These are phyloP conservation scores for Cardamine chenopodiifolia DNA, from an alignment of 345 rosid genomes.

Conservation along the genomic window DNA sequence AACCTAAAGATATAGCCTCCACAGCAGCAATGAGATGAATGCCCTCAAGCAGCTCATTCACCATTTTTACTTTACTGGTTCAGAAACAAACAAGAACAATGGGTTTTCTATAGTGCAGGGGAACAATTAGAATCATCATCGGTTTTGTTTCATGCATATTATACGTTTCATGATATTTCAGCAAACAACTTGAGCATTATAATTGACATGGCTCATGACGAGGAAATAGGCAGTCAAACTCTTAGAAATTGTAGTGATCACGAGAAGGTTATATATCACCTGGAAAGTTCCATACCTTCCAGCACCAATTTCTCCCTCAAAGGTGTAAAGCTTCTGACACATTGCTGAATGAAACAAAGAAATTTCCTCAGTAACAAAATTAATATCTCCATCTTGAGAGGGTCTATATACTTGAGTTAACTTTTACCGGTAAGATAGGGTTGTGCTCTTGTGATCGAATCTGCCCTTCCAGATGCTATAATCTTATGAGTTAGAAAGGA, in stretches of 20 bases:
- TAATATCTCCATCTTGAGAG: slow-evolving; percentile 22
- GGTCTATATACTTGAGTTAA: slow-evolving; percentile 22
- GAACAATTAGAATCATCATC: slow-evolving; percentile 4
- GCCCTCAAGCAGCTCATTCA: slow-evolving; percentile 80
- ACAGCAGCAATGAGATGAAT: slow-evolving; percentile 85
- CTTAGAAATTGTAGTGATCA: slow-evolving; percentile 7
- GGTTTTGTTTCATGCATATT: slow-evolving; percentile 7
- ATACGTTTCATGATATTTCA: slow-evolving; percentile 6
- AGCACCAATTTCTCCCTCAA: slow-evolving; percentile 80
- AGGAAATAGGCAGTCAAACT: slow-evolving; percentile 3
- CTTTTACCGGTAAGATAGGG: slow-evolving; percentile 78
- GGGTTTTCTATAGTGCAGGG: slow-evolving; percentile 1
- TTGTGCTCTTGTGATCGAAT: slow-evolving; percentile 68
- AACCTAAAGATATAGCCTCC: slow-evolving; percentile 85
- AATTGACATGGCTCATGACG: not conserved
- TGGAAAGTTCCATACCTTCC: slow-evolving; percentile 65
- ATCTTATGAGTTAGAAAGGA: slow-evolving; percentile 49
- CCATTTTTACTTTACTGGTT: slow-evolving; percentile 78
- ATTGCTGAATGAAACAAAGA: slow-evolving; percentile 57
- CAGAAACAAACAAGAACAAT: slow-evolving; percentile 5
- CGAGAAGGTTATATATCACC: slow-evolving; percentile 17
- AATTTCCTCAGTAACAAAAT: slow-evolving; percentile 18
- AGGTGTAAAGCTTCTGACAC: slow-evolving; percentile 67
- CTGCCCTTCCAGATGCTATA: slow-evolving; percentile 73
- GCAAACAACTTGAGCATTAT: slow-evolving; percentile 12